Evolutionary conservation across 495 filamentous ascomycete species (phyloP), one percentile per base, ranked within the genome.

Genomic region (Aspergillus asperescens): DNA sequence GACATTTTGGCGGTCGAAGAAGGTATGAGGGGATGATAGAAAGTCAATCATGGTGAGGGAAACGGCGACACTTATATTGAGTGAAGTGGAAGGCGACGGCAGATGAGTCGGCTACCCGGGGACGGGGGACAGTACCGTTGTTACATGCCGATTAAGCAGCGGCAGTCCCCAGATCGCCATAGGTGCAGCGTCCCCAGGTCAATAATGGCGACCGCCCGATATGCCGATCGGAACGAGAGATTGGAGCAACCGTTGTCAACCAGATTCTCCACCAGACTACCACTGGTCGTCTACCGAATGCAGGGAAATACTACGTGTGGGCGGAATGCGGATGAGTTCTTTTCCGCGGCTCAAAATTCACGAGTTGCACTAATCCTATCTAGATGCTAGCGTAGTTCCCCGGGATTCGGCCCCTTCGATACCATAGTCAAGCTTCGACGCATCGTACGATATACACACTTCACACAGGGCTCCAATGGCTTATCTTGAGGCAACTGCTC

Each of bases 1-100:
- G 69, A 62, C 70, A 73, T 75, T 50, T 40, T 53, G 51, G 15
- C 6, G 9, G 18, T n/a, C 7, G 22, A 7, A 3, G 23, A 15
- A 18, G 19, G 12, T 47, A 10, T 47, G 12, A 46, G 5, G 15
- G 13, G 10, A 13, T 28, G 29, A 27, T 34, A 29, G 10, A 45
- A 31, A n/a, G 12, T 23, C 20, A 10, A 38, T 2, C 29, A 46
- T 24, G 37, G 32, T 41, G 48, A 15, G 15, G 22, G 42, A 15
- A 34, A 46, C 48, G 50, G 58, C 46, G 46, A 54, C 35, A 23
- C 50, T 50, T 50, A 49, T 49, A 50, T n/a, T n/a, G 34, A 29
- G 29, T 15, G 10, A 40, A 25, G 23, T 9, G 45, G 38, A 47
- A 12, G 35, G 52, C 43, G 56, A 61, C 62, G 62, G 62, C 62